These are phyloP conservation scores for Zalerion maritima DNA, from an alignment of 495 filamentous ascomycete species.

Conservation along the genomic window DNA sequence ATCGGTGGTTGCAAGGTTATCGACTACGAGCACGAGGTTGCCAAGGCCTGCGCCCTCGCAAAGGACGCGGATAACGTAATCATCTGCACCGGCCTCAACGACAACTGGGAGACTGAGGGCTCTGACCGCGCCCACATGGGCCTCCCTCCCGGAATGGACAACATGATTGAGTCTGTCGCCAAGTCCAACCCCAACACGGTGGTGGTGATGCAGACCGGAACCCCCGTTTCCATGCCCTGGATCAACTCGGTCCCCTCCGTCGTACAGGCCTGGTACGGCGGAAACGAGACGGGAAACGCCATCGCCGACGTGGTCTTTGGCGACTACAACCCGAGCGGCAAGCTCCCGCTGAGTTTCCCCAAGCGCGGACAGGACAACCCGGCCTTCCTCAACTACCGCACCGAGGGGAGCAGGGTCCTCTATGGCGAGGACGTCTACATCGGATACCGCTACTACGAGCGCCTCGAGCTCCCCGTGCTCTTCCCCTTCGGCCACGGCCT, in stretches of 20 bases:
- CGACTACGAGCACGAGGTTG: slow-evolving; percentile 41
- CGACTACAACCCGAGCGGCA: slow-evolving; percentile 48
- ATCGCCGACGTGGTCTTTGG: slow-evolving; percentile 57
- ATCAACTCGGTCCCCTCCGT: slow-evolving; percentile 35
- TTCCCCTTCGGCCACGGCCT: slow-evolving; percentile 67
- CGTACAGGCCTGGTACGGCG: slow-evolving; percentile 51
- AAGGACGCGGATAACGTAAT: slow-evolving; percentile 51
- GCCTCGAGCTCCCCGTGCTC: slow-evolving; percentile 39
- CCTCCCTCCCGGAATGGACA: slow-evolving; percentile 43
- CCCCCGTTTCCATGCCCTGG: slow-evolving; percentile 64
- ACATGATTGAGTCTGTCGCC: slow-evolving; percentile 41
- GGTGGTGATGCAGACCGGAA: slow-evolving; percentile 56
- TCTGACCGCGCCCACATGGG: slow-evolving; percentile 55
- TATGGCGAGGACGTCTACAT: slow-evolving; percentile 70
- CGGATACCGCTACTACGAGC: slow-evolving; percentile 66
- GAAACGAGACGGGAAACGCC: slow-evolving; percentile 52
- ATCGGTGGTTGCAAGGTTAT: slow-evolving; percentile 47
- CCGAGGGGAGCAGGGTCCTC: slow-evolving; percentile 52
- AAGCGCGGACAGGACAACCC: slow-evolving; percentile 56
- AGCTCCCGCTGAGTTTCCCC: slow-evolving; percentile 55
- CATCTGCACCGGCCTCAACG: slow-evolving; percentile 53
- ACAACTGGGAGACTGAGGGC: slow-evolving; percentile 63
- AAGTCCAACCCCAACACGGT: slow-evolving; percentile 46
- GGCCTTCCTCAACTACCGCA: slow-evolving; percentile 56
- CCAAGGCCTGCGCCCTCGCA: slow-evolving; percentile 47